These are phyloP conservation scores for Verticillium isaacii DNA, from an alignment of 2,329 filamentous ascomycete species.

Conservation along the genomic window DNA sequence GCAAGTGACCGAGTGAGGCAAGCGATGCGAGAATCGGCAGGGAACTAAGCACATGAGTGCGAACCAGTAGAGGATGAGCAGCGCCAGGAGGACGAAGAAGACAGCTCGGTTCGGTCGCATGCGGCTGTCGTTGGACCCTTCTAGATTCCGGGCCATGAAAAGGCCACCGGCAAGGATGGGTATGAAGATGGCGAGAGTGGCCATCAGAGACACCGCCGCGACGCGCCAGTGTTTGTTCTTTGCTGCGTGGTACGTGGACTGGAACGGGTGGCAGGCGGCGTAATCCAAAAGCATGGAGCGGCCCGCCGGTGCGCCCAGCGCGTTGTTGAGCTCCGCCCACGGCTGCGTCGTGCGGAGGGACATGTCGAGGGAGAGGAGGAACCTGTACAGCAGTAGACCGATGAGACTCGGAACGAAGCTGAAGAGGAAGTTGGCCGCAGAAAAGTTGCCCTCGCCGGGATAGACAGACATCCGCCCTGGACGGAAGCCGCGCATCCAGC, in stretches of 20 bases:
- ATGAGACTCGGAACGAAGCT: conserved; percentile 67
- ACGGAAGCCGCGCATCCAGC: conserved; percentile 64
- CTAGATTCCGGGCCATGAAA: conserved; percentile 67
- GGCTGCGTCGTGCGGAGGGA: conserved; percentile 62
- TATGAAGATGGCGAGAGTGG: conserved; percentile 55
- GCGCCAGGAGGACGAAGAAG: conserved; percentile 67
- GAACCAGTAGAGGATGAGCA: conserved; percentile 66
- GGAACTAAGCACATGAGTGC: conserved; percentile 60
- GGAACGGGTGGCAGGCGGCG: conserved; percentile 58
- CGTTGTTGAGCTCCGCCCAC: conserved; percentile 57
- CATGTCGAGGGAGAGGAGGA: conserved; percentile 63
- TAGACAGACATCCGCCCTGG: conserved; percentile 57
- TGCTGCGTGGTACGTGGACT: conserved; percentile 52
- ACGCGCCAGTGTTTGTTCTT: conserved; percentile 61
- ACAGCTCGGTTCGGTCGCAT: conserved; percentile 72
- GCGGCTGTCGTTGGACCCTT: conserved; percentile 40
- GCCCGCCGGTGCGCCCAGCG: conserved; percentile 56
- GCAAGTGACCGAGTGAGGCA: conserved; percentile 69
- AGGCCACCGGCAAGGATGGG: conserved; percentile 65
- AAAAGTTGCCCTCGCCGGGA: conserved; percentile 64
- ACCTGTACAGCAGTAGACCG: conserved; percentile 62
- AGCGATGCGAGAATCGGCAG: conserved; percentile 52
- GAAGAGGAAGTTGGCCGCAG: conserved; percentile 83
- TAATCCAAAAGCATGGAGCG: conserved; percentile 67
- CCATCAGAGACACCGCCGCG: conserved; percentile 55